Evolutionary conservation across 2,329 filamentous ascomycete species (phyloP), one percentile per base, ranked within the genome.

Genomic region (Grosmannia huntii): DNA sequence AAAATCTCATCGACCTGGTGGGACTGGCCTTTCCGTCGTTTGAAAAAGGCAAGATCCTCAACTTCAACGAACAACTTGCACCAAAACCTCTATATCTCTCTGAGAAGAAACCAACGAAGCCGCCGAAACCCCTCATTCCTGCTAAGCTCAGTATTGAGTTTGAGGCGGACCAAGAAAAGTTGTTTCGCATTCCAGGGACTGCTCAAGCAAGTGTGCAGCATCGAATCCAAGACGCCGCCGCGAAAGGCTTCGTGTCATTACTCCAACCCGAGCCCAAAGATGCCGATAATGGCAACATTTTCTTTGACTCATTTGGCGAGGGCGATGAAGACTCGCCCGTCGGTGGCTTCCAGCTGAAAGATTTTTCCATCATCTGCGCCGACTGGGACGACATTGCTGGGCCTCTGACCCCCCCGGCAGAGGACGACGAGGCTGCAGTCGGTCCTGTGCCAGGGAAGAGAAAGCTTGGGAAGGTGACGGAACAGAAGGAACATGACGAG

Each of bases 121-220:
- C 84, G 48, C 89, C 90, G 0, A 94, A 91, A 70, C 78, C 89
- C 19, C 78, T 97, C 4, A 80, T 90, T 5, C 90, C 90, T 0
- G 91, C 87, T 23, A 99, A 99, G 71, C 79, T 96, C 59, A 90
- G 84, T 61, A 77, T 99, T 16, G 94, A 99, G 61, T 75, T 97
- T 38, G 87, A 89, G 3, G 79, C 82, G 53, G 94, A 97, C 65
- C 88, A 95, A 64, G 89, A 95, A 69, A 90, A 90, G 65, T 77
- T 81, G 28, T 99, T 97, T 69, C 84, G 85, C 58, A 82, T 92
- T n/a, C 78, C 83, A 0, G 84, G 84, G 0, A 78, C 83, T 28
- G 76, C 79, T 1, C 73, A 75, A 4, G 66, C 70, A 3, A 70
- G 68, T 12, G 80, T 83, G 51, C 80, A 82, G 53, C 77, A 83